Percentiles rank a stretch among this genome's conserved stretches.
Evolutionary conservation across 345 rosid species (phyloP).

Genomic region (Pseudoturritis turrita): DNA sequence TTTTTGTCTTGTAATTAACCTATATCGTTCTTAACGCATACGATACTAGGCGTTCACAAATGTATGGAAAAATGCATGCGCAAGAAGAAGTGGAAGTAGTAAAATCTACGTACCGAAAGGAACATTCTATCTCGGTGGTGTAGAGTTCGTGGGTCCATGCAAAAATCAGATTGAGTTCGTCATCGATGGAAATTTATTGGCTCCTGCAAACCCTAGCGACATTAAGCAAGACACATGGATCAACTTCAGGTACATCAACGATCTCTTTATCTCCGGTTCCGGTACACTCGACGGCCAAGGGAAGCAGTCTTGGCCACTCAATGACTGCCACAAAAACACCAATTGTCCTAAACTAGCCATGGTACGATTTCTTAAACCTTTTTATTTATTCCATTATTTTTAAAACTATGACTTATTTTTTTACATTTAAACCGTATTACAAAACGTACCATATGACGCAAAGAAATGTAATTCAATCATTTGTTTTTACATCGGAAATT

Average conservation of each 20-base stretch:
- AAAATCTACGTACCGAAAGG: conserved; percentile 21
- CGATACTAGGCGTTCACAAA: background rate
- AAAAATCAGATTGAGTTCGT: conserved; percentile 8
- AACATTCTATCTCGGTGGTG: conserved; percentile 17
- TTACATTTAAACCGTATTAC: background rate
- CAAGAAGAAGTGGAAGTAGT: conserved; percentile 4
- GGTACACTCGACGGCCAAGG: conserved; percentile 31
- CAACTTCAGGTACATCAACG: conserved; percentile 15
- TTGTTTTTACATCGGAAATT: too few species aligned
- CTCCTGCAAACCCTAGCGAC: conserved; percentile 8
- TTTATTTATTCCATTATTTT: background rate
- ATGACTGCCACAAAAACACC: conserved; percentile 24
- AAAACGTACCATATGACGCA: background rate
- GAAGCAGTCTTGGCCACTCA: conserved; percentile 20
- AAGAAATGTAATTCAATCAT: too few species aligned
- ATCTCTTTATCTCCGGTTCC: conserved; percentile 20
- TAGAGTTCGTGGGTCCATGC: conserved; percentile 22
- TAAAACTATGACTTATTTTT: background rate
- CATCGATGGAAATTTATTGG: conserved; percentile 25
- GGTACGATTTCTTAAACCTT: conserved; percentile 7
- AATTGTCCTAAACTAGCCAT: conserved; percentile 21
- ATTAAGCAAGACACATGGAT: conserved; percentile 18
- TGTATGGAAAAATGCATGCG: conserved; percentile 19
- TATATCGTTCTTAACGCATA: background rate
- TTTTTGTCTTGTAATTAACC: background rate